Evolutionary conservation across 2,329 filamentous ascomycete genomes (phyloP).

Genomic region (Aspergillus clavatus): DNA sequence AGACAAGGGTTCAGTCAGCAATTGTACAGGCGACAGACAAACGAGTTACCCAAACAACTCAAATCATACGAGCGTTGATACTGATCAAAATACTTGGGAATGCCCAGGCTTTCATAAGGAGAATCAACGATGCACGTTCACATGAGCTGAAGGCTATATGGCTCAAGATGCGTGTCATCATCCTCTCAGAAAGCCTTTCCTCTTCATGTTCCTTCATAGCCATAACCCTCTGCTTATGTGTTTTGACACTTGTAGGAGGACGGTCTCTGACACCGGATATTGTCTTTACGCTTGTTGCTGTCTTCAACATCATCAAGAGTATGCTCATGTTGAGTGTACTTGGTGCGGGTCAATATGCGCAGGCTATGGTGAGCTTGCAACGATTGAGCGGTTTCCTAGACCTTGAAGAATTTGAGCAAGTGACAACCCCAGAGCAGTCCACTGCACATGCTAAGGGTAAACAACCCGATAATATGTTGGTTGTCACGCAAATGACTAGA

Average conservation of each 20-base stretch:
- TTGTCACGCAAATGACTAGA: neutral
- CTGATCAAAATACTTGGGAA: slow-evolving; percentile 10
- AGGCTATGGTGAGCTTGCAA: slow-evolving; percentile 9
- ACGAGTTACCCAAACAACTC: slow-evolving; percentile 8
- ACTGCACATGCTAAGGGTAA: neutral
- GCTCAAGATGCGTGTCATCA: slow-evolving; percentile 10
- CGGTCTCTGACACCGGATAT: slow-evolving; percentile 5
- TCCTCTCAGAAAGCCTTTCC: slow-evolving; percentile 9
- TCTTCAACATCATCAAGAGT: slow-evolving; percentile 12
- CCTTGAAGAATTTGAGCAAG: neutral
- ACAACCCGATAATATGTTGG: neutral
- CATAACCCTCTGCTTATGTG: slow-evolving; percentile 4
- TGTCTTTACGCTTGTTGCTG: slow-evolving; percentile 9
- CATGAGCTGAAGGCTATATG: slow-evolving; percentile 10
- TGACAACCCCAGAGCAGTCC: neutral
- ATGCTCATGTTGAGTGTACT: slow-evolving; percentile 10
- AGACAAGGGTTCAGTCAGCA: slow-evolving; percentile 7
- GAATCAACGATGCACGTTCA: slow-evolving; percentile 5
- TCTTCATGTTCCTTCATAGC: slow-evolving; percentile 6
- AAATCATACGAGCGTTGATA: slow-evolving; percentile 8
- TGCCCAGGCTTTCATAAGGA: slow-evolving; percentile 7
- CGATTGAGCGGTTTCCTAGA: slow-evolving; percentile 9
- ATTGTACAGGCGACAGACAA: slow-evolving; percentile 8
- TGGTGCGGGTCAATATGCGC: slow-evolving; percentile 12
- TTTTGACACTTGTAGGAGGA: slow-evolving; percentile 4